Percentiles rank a stretch among this genome's conserved stretches.
These are phyloP conservation scores for Geotrichum reessii DNA, from an alignment of 1,139 yeast species.

Conservation along the genomic window DNA sequence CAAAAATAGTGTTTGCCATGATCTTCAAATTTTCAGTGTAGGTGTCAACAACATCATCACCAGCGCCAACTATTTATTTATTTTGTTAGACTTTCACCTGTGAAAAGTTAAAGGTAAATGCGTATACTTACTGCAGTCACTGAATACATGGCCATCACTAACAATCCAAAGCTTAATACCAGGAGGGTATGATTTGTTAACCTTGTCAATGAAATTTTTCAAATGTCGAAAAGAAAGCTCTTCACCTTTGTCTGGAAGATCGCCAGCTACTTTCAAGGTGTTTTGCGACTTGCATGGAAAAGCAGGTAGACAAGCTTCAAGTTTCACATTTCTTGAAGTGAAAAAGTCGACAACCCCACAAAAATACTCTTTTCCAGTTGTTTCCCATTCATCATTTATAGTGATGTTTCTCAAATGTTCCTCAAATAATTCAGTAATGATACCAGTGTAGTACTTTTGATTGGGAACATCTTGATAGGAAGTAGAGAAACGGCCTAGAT, in stretches of 20 bases:
- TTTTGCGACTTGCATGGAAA: slow-evolving; percentile 20
- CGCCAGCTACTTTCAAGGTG: slow-evolving; percentile 17
- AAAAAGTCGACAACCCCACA: slow-evolving; percentile 10
- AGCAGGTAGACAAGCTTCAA: slow-evolving; percentile 19
- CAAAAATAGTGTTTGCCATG: slow-evolving; percentile 10
- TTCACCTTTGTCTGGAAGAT: slow-evolving; percentile 18
- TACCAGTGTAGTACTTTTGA: background rate
- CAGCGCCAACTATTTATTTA: slow-evolving; percentile 14
- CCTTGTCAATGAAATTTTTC: slow-evolving; percentile 3
- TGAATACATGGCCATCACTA: slow-evolving; percentile 20
- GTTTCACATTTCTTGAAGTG: slow-evolving; percentile 6
- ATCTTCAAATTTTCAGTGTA: slow-evolving; percentile 12
- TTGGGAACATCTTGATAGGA: background rate
- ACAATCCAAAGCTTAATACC: slow-evolving; percentile 20
- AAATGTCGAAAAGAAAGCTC: slow-evolving; percentile 17
- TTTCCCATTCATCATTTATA: slow-evolving; percentile 14
- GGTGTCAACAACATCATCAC: slow-evolving; percentile 17
- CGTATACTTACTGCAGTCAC: slow-evolving; percentile 14
- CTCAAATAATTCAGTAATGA: slow-evolving; percentile 14
- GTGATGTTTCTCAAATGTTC: slow-evolving; percentile 14
- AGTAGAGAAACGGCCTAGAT: background rate
- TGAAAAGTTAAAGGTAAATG: too few species aligned
- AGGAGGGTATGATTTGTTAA: slow-evolving; percentile 14
- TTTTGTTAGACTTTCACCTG: too few species aligned
- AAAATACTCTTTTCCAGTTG: slow-evolving; percentile 11